A percentile compares a stretch with the other conserved stretches of the same genome.
Evolutionary conservation across 495 filamentous ascomycete genomes (phyloP).

Genomic region (Chaetomium tenue): DNA sequence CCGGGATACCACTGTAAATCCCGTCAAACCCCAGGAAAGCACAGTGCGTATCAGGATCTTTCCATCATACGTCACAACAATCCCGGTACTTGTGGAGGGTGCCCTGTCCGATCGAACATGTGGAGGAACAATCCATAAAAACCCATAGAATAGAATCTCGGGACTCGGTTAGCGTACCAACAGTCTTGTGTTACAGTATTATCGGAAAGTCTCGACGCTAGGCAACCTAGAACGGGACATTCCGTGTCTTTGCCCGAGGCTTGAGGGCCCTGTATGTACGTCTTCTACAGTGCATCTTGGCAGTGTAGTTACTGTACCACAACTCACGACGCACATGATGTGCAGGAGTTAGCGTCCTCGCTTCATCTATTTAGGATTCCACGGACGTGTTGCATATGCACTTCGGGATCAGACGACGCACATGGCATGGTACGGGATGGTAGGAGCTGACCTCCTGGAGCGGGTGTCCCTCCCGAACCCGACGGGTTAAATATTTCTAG

Average conservation of each 20-base stretch:
- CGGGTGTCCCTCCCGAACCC: no score
- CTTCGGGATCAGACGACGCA: background rate
- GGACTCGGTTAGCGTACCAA: background rate
- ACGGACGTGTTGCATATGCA: background rate
- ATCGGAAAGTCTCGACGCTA: background rate
- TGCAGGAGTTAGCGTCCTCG: background rate
- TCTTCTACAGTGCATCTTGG: conserved; percentile 6
- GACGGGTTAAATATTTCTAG: background rate
- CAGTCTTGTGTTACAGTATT: conserved; percentile 1
- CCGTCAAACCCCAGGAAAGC: no score
- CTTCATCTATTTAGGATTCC: background rate
- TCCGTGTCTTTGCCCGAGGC: background rate
- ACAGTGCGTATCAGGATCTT: no score
- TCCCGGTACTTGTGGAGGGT: background rate
- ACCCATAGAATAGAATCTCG: background rate
- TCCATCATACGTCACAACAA: background rate
- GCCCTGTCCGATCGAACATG: background rate
- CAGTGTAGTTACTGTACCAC: conserved; percentile 9
- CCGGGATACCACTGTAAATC: no score
- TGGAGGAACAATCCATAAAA: background rate
- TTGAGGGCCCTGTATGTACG: background rate
- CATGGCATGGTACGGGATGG: background rate
- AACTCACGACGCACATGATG: background rate
- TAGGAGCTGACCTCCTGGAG: no score
- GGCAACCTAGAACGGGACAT: background rate